Evolutionary conservation across 768 basidiomycete genomes (phyloP), one percentile per base, ranked within the genome.

Genomic region (Mycena alexandri): DNA sequence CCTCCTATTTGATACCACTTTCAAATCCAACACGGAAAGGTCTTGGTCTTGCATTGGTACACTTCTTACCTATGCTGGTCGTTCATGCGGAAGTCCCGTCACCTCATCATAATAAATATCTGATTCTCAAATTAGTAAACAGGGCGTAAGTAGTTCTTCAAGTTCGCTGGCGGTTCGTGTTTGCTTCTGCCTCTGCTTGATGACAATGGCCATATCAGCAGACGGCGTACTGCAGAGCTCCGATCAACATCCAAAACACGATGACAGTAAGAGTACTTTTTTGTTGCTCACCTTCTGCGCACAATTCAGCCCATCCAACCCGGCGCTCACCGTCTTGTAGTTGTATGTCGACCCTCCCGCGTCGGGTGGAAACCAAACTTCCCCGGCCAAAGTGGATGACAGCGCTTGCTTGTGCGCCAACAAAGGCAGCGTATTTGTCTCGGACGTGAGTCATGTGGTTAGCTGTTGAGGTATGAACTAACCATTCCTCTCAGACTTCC

Each of bases 301-400:
- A 52, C 61, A 61, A 24, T 61, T 61, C 61, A 61, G 29, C 11
- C 48, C 61, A 42, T 61, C 61, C 50, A 61, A 52, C 36, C 61
- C 61, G 24, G 61, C 61, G 17, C 48, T 61, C 48, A 61, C 24
- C 19, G 61, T 61, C 48, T 41, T 61, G 19, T 61, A 61, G 38
- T 51, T 42, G 50, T 52, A 52, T 11, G 33, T 52, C 22, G 48
- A 51, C 61, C 61, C 61, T 12, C 61, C 61, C 21, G 21, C 29
- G 25, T 61, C 50, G 17, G 61, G 61, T 12, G 61, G 48, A 52
- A 24, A 61, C 61, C 61, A 61, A 16, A 52, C 61, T 29, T 52
- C 50, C 11, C 61, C 61, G 36, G 34, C 12, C 50, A 24, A 59
- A 59, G n/a, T 42, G 22, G 38, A 61, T 52, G 34, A 61, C 61